Conservation (phyloP, 805 yeast genomes). For the Teunomyces panamensis region DNA sequence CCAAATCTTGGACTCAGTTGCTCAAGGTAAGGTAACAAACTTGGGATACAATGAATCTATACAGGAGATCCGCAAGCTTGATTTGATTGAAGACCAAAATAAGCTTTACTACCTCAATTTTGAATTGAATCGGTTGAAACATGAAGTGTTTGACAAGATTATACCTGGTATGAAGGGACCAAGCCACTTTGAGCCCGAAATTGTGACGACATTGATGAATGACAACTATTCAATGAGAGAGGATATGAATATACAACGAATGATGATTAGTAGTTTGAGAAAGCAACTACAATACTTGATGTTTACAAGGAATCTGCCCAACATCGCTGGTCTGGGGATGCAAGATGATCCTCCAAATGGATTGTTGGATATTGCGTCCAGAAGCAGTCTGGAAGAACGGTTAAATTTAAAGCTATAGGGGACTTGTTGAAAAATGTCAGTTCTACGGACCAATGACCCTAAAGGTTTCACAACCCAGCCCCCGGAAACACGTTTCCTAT, state of each 20-base stretch:
- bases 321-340: constrained; percentile 6
- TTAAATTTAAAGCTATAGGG: constrained; percentile 29
- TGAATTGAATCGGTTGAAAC: constrained; percentile 44
- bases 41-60: constrained; percentile 46
- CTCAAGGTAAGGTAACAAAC: constrained; percentile 50
- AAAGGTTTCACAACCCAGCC: background rate
- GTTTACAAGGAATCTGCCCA: constrained; percentile 36
- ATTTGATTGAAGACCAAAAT: constrained; percentile 22
- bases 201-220: constrained; percentile 31
- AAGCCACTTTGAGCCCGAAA: constrained; percentile 18
- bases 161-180: constrained; percentile 30
- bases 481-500: background rate
- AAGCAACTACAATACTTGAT: constrained; percentile 51
- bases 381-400: constrained; percentile 33
- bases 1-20: constrained; percentile 43
- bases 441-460: background rate
- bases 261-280: constrained; percentile 43
- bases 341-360: constrained; percentile 13
- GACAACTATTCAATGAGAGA: constrained; percentile 43
- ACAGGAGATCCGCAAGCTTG: constrained; percentile 41
- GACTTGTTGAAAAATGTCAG: background rate
- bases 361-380: constrained; percentile 23
- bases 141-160: constrained; percentile 39
- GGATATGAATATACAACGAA: constrained; percentile 45
- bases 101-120: constrained; percentile 30